These are phyloP conservation scores for Coemansia sp. DNA, from an alignment of 192 early-diverging fungal genomes.

Conservation along the genomic window DNA sequence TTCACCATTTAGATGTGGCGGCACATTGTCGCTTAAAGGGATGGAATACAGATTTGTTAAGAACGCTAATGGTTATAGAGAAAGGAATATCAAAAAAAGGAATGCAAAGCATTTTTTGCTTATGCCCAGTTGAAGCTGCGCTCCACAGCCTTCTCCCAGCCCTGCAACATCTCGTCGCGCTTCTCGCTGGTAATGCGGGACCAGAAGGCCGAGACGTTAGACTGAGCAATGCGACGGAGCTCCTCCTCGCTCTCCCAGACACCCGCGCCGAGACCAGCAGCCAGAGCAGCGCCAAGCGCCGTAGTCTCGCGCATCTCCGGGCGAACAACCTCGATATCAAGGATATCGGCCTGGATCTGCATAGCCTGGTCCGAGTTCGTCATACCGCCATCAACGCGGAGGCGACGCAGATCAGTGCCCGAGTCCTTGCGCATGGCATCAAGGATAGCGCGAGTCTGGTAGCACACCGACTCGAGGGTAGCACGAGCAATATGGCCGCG, in stretches of 20 bases:
- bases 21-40: background rate
- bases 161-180: slow-evolving; percentile 62
- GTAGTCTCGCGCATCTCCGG: slow-evolving; percentile 92
- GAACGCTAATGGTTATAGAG: background rate
- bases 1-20: background rate
- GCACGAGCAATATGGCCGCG: slow-evolving; percentile 86
- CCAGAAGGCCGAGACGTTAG: slow-evolving; percentile 57
- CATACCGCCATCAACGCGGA: slow-evolving; percentile 95
- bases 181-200: slow-evolving; percentile 59
- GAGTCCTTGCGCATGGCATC: slow-evolving; percentile 89
- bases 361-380: slow-evolving; percentile 89
- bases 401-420: slow-evolving; percentile 65
- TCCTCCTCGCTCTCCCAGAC: slow-evolving; percentile 64
- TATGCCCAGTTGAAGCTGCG: slow-evolving; percentile 69
- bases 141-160: slow-evolving; percentile 81
- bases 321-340: slow-evolving; percentile 77
- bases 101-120: slow-evolving; percentile 6
- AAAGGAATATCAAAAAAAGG: slow-evolving; percentile 13
- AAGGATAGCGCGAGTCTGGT: slow-evolving; percentile 85
- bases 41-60: background rate
- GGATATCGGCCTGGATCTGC: slow-evolving; percentile 90
- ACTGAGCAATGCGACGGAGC: slow-evolving; percentile 61
- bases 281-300: slow-evolving; percentile 89
- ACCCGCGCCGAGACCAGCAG: slow-evolving; percentile 78
- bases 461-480: slow-evolving; percentile 88